A percentile compares a stretch with the other conserved stretches of the same genome.
These are phyloP conservation scores for Metschnikowia chrysomelidarum DNA, from an alignment of 805 yeast species.

Conservation along the genomic window DNA sequence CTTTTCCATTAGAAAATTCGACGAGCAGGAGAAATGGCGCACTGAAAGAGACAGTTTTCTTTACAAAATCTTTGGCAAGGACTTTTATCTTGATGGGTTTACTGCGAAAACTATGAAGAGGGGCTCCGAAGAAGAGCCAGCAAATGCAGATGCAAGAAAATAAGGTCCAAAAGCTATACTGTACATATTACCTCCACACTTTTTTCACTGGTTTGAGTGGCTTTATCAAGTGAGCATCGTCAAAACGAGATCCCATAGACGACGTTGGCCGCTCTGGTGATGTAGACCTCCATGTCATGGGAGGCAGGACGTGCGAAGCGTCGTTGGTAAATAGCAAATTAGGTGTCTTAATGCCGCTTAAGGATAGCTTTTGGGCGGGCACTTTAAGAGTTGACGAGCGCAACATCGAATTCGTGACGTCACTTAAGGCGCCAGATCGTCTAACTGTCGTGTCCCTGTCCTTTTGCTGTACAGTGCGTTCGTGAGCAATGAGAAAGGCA, in stretches of 20 bases:
- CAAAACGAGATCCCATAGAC: constrained; percentile 34
- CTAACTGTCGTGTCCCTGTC: background rate
- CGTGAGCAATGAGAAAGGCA: constrained; percentile 9
- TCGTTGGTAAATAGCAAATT: constrained; percentile 16
- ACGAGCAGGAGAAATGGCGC: constrained; percentile 41
- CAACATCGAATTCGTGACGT: constrained; percentile 6
- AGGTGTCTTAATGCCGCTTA: constrained; percentile 19
- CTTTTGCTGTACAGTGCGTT: background rate
- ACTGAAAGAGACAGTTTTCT: constrained; percentile 35
- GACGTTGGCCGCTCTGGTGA: constrained; percentile 38
- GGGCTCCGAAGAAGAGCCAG: constrained; percentile 2
- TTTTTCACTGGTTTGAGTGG: constrained; percentile 13
- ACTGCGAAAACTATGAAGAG: constrained; percentile 39
- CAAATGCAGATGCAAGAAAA: background rate
- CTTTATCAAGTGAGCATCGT: constrained; percentile 30
- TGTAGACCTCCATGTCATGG: constrained; percentile 20
- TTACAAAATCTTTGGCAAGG: constrained; percentile 41
- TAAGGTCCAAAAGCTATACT: too few relatives aligned
- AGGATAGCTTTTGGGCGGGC: constrained; percentile 13
- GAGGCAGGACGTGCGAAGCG: constrained; percentile 2
- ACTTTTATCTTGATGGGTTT: constrained; percentile 43
- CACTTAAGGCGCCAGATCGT: constrained; percentile 2
- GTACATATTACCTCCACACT: constrained; percentile 13
- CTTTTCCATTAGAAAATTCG: constrained; percentile 32
- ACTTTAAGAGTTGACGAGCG: constrained; percentile 5